Percentiles rank a stretch among this genome's conserved stretches.
These are phyloP conservation scores for Psidium guajava DNA, from an alignment of 345 rosid genomes.

Conservation along the genomic window DNA sequence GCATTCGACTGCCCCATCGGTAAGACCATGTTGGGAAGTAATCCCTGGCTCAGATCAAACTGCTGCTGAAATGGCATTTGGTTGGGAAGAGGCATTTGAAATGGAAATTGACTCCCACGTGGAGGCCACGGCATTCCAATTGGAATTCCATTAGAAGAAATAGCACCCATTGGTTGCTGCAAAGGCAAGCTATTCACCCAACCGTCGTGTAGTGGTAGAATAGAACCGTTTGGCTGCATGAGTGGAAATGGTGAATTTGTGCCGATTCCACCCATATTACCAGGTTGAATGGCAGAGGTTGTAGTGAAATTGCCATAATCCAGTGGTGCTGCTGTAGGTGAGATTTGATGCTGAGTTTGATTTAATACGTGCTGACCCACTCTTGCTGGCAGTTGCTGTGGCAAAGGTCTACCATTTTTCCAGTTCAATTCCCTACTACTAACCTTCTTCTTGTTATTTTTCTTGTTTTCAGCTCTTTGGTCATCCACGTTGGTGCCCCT, in stretches of 20 bases:
- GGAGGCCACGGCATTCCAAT: slow-evolving; percentile 36
- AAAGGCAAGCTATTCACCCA: slow-evolving; percentile 22
- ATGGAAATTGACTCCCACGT: slow-evolving; percentile 34
- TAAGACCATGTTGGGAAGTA: slow-evolving; percentile 18
- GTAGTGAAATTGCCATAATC: slow-evolving; percentile 9
- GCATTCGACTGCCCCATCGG: slow-evolving; percentile 37
- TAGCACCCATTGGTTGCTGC: slow-evolving; percentile 18
- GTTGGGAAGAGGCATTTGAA: slow-evolving; percentile 22
- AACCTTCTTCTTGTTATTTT: slow-evolving; percentile 38
- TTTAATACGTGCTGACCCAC: slow-evolving; percentile 5
- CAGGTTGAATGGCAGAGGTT: slow-evolving; percentile 12
- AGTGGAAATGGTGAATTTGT: slow-evolving; percentile 18
- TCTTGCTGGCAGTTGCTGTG: slow-evolving; percentile 15
- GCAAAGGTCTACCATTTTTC: slow-evolving; percentile 23
- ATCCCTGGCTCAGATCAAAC: slow-evolving; percentile 30
- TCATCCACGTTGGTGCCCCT: slow-evolving; percentile 38
- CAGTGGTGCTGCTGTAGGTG: slow-evolving; percentile 12
- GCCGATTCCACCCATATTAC: slow-evolving; percentile 17
- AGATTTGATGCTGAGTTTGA: slow-evolving; percentile 10
- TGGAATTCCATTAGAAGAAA: slow-evolving; percentile 26
- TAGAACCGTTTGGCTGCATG: slow-evolving; percentile 15
- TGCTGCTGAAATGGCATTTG: slow-evolving; percentile 38
- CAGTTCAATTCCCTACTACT: slow-evolving; percentile 27
- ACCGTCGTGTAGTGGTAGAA: slow-evolving; percentile 13
- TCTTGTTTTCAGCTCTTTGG: slow-evolving; percentile 28